Evolutionary conservation across 129 eudicot genomes (phyloP).

Genomic region (Chrysanthemum makinoi): DNA sequence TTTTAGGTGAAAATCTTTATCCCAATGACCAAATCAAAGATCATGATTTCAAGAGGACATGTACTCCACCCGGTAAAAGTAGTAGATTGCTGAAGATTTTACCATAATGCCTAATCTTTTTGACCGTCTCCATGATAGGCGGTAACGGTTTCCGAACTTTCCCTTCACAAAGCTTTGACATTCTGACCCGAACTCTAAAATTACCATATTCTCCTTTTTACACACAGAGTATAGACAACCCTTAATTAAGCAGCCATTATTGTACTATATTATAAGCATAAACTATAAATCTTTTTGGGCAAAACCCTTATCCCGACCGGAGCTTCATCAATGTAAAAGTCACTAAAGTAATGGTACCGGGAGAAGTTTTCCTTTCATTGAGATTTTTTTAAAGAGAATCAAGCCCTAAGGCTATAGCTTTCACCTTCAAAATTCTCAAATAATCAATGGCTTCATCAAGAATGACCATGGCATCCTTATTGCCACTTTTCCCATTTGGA

Average conservation of each 20-base stretch:
- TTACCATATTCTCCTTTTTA: slow-evolving; percentile 10
- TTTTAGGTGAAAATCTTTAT: slow-evolving; percentile 2
- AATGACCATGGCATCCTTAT: slow-evolving; percentile 51
- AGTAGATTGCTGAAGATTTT: slow-evolving; percentile 12
- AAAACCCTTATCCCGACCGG: neutral
- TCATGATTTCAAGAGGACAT: slow-evolving; percentile 13
- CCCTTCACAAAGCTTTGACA: slow-evolving; percentile 13
- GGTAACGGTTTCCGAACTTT: slow-evolving; percentile 2
- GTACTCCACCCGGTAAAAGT: slow-evolving; percentile 9
- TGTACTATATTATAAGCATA: slow-evolving; percentile 5
- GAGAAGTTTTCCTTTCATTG: slow-evolving; percentile 5
- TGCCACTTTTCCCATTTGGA: slow-evolving; percentile 61
- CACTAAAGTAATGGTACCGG: neutral
- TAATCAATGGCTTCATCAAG: slow-evolving; percentile 82
- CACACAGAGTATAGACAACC: slow-evolving; percentile 2
- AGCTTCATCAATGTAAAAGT: neutral
- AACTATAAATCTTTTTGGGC: neutral
- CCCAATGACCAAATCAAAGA: slow-evolving; percentile 20
- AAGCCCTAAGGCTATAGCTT: slow-evolving; percentile 69
- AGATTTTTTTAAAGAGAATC: slow-evolving; percentile 33
- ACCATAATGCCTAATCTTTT: slow-evolving; percentile 7
- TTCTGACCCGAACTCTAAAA: neutral
- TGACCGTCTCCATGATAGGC: slow-evolving; percentile 13
- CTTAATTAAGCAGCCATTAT: no score
- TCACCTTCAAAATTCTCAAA: slow-evolving; percentile 56